Evolutionary conservation across 2,329 filamentous ascomycete species (phyloP).

Genomic region (Microascus cirrosus): DNA sequence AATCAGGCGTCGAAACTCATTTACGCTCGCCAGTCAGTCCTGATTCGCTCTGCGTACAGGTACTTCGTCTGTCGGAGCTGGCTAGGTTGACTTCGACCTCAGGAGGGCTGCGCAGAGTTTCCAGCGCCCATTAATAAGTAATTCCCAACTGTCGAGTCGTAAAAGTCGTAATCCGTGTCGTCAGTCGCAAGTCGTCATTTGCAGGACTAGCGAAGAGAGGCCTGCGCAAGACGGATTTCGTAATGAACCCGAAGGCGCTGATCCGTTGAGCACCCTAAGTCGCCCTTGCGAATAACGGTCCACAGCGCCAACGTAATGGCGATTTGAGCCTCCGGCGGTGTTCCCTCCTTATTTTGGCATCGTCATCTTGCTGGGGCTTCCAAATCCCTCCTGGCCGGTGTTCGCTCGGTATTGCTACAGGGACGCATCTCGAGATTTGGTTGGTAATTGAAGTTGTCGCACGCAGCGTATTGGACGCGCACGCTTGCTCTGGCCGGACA

Average conservation of each 20-base stretch:
- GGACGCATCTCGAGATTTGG: neutral
- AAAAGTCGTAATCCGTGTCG: slow-evolving; percentile 3
- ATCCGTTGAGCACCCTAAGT: neutral
- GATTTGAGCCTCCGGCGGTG: neutral
- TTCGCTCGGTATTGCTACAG: neutral
- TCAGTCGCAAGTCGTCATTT: neutral
- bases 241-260: neutral
- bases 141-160: neutral
- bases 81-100: neutral
- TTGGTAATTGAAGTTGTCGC: neutral
- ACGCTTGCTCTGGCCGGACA: neutral
- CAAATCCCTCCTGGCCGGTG: neutral
- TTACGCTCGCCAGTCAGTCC: slow-evolving; percentile 3
- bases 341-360: neutral
- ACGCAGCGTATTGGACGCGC: neutral
- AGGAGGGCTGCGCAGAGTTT: neutral
- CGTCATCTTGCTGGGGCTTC: neutral
- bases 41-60: slow-evolving; percentile 2
- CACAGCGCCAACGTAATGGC: neutral
- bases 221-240: slow-evolving; percentile 2
- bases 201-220: neutral
- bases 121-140: neutral
- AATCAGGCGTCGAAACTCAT: slow-evolving; percentile 10
- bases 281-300: neutral
- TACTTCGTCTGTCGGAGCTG: neutral